Evolutionary conservation across 2,329 filamentous ascomycete genomes (phyloP).

Genomic region (Dothideomycetes sp.): DNA sequence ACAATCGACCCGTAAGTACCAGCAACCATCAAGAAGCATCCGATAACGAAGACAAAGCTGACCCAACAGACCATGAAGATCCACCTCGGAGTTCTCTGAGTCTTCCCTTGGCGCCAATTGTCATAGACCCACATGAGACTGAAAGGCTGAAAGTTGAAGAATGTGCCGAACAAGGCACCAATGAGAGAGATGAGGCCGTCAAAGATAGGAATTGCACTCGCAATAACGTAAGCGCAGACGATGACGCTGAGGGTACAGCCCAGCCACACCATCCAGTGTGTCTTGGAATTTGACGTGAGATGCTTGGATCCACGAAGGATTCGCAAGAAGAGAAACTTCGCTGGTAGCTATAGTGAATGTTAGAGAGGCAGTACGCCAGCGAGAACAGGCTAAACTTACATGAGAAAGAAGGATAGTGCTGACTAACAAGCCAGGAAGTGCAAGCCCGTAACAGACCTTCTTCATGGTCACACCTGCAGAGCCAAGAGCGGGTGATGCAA

Average conservation of each 20-base stretch:
- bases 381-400: slow-evolving; percentile 8
- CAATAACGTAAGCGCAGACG: slow-evolving; percentile 16
- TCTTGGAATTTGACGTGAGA: slow-evolving; percentile 11
- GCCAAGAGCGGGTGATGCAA: slow-evolving; percentile 37
- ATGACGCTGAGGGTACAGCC: slow-evolving; percentile 11
- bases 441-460: slow-evolving; percentile 33
- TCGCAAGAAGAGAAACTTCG: slow-evolving; percentile 19
- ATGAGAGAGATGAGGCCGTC: slow-evolving; percentile 15
- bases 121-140: slow-evolving; percentile 35
- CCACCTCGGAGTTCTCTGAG: slow-evolving; percentile 12
- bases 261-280: slow-evolving; percentile 11
- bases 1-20: slow-evolving; percentile 36
- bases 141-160: slow-evolving; percentile 19
- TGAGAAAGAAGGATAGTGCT: slow-evolving; percentile 14
- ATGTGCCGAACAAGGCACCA: slow-evolving; percentile 16
- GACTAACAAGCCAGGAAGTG: slow-evolving; percentile 13
- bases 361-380: no score
- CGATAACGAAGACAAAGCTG: slow-evolving; percentile 24
- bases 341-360: slow-evolving; percentile 11
- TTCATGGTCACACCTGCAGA: slow-evolving; percentile 32
- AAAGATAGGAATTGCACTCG: slow-evolving; percentile 17
- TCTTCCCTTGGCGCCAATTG: slow-evolving; percentile 28
- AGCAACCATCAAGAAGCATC: slow-evolving; percentile 32
- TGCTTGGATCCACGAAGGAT: slow-evolving; percentile 16
- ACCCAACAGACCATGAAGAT: slow-evolving; percentile 12